These are phyloP conservation scores for Saccharomyces mikatae DNA, from an alignment of 805 yeast genomes.

Conservation along the genomic window DNA sequence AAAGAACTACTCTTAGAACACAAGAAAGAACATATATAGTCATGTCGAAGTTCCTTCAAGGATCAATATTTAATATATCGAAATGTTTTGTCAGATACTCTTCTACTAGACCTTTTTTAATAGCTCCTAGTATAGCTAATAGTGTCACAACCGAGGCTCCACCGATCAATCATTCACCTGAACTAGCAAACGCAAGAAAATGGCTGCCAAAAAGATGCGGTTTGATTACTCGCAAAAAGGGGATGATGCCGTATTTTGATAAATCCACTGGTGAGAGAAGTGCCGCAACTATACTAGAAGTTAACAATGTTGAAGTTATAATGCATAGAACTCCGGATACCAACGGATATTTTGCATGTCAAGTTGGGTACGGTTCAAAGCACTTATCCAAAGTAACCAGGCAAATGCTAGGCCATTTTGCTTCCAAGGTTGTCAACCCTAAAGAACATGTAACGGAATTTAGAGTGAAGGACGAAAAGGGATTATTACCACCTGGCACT, in stretches of 20 bases:
- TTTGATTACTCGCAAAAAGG: conserved; percentile 71
- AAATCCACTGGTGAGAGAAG: conserved; percentile 53
- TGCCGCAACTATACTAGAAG: conserved; percentile 83
- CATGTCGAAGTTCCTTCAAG: neutral
- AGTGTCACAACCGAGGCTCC: conserved; percentile 34
- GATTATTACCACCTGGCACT: conserved; percentile 69
- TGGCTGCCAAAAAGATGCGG: conserved; percentile 76
- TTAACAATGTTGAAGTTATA: conserved; percentile 81
- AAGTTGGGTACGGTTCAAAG: conserved; percentile 75
- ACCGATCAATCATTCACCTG: conserved; percentile 54
- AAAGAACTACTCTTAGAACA: neutral
- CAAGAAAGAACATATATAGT: neutral
- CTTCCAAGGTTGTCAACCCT: conserved; percentile 76
- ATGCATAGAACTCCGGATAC: conserved; percentile 58
- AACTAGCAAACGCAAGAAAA: conserved; percentile 61
- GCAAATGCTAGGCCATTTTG: conserved; percentile 65
- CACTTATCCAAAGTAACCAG: conserved; percentile 54
- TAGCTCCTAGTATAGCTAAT: conserved; percentile 31
- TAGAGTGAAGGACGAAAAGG: conserved; percentile 58
- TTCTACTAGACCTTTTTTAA: conserved; percentile 24
- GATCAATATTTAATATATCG: neutral
- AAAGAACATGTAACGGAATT: conserved; percentile 71
- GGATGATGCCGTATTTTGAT: conserved; percentile 82
- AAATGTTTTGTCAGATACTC: conserved; percentile 4
- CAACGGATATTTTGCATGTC: conserved; percentile 80